Percentiles rank a stretch among this genome's conserved stretches.
Evolutionary conservation across 2,329 filamentous ascomycete species (phyloP).

Genomic region (Cordyceps fumosorosea): DNA sequence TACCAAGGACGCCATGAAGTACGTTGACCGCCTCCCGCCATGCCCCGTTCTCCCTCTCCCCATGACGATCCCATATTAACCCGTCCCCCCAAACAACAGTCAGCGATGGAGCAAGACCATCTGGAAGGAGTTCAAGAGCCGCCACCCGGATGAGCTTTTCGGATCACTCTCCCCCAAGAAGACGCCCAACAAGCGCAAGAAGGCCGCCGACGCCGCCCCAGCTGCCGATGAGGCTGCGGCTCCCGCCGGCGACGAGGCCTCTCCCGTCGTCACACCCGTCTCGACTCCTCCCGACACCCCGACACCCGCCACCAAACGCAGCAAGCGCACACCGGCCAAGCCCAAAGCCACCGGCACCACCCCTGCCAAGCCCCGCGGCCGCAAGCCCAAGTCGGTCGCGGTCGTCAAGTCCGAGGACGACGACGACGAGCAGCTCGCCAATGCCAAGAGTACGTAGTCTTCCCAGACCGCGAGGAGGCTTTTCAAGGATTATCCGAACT

Average conservation of each 20-base stretch:
- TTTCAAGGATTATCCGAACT: not conserved
- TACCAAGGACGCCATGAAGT: constrained; percentile 34
- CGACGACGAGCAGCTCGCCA: not conserved
- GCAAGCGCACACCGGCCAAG: constrained; percentile 7
- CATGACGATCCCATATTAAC: too few relatives aligned
- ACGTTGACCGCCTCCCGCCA: constrained; percentile 15
- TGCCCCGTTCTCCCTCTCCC: too few relatives aligned
- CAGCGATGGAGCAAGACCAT: constrained; percentile 35
- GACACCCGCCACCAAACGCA: not conserved
- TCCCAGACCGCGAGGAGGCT: not conserved
- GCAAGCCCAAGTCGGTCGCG: constrained; percentile 11
- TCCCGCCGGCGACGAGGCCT: not conserved
- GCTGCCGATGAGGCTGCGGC: not conserved
- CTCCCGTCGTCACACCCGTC: not conserved
- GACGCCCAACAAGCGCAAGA: constrained; percentile 9
- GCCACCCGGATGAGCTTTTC: constrained; percentile 16
- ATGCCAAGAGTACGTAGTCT: not conserved
- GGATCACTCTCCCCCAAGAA: not conserved
- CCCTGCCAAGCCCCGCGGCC: constrained; percentile 7
- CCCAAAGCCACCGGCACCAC: constrained; percentile 14
- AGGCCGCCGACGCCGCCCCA: constrained; percentile 1
- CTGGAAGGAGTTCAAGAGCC: constrained; percentile 28
- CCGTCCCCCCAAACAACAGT: constrained; percentile 19
- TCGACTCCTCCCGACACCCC: not conserved
- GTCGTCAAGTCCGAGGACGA: constrained; percentile 16